Base-by-base conservation (phyloP, 179 eudicot genomes). In the Kewa caespitosa region DNA sequence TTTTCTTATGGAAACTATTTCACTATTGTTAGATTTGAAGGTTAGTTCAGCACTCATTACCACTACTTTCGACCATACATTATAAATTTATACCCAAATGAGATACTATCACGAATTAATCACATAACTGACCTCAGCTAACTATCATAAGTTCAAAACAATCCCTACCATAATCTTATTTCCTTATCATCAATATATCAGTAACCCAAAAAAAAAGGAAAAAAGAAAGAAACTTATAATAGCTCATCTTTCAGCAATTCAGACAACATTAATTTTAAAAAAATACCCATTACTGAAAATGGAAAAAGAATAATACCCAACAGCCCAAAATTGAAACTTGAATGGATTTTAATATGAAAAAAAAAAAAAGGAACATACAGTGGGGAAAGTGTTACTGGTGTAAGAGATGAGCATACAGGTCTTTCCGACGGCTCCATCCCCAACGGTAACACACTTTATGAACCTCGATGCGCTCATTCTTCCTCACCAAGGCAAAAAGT, bases 351-450 rank as follows among this genome's bases (percentile, higher is more conserved):
- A 38, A 76, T 59, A 15, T 39, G 70, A 60, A 43, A 72, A 67
- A 42, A 72, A 41, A 60, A 67, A n/a, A 30, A 33, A 48, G 41
- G 30, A 69, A 60, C 82, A 43, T 28, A 84, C 87, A 73, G 85
- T 84, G 33, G 87, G 87, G 72, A 84, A 84, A 73, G 85, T 84
- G 85, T 84, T 84, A 70, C 87, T 84, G 60, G 87, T 84, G 71
- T 84, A 84, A 69, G 87, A 84, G 59, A 84, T 84, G 17, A 84
- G 87, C 87, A 84, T 81, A 80, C 87, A 84, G 46, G 87, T 84
- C 76, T 84, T 84, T 32, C 87, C 87, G 61, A 84, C 87, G 42
- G 87, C 87, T 36, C 87, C 87, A 32, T 84, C 87, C 25, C 87
- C 87, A 50, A 84, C 87, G 28, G 87, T 84, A 11, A 84, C 87